Evolutionary conservation across 2,329 filamentous ascomycete species (phyloP), one percentile per base, ranked within the genome.

Genomic region (Xylariaceae sp.): DNA sequence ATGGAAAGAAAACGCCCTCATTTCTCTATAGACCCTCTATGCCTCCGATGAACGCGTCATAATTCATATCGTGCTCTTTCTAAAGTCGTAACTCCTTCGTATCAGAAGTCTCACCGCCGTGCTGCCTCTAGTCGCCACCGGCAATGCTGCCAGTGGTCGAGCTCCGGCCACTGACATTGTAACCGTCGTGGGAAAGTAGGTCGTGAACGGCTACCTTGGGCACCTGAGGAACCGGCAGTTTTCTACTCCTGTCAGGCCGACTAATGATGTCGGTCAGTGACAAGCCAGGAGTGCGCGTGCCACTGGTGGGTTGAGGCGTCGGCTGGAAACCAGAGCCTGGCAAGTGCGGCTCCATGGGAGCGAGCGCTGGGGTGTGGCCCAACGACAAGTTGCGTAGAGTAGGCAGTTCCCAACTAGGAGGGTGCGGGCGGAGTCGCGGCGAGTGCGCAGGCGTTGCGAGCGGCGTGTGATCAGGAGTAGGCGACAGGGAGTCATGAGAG

Each of bases 391-490:
- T 82, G 59, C 94, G 88, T 68, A 99, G 86, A 49, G 90, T 91
- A 37, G 94, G 93, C 57, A 97, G 81, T 73, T 97, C 92, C 49
- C 49, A 51, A 68, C 93, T 82, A 65, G 88, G 86, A 65, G 79
- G 84, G 70, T 89, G 88, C 2, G 93, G 90, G 61, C 92, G 84
- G 66, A 99, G 81, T 49, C 94, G 90, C 55, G 94, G 94, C 15
- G 92, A 97, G 75, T 97, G 94, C 49, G 92, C 93, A 3, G 93
- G 93, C 4, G 93, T 99, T 34, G 92, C 93, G 58, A 97, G 86
- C n/a, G 93, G 93, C n/a, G 94, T 97, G 78, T 97, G 92, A 71
- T 97, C 93, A 9, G 93, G 94, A 1, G 93, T 99, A 3, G 93
- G 94, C 8, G 93, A 97, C 51, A 93, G 83, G 9, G 93, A 97